Conservation (phyloP, 2,329 filamentous ascomycete species). For the Arachnopeziza araneosa region DNA sequence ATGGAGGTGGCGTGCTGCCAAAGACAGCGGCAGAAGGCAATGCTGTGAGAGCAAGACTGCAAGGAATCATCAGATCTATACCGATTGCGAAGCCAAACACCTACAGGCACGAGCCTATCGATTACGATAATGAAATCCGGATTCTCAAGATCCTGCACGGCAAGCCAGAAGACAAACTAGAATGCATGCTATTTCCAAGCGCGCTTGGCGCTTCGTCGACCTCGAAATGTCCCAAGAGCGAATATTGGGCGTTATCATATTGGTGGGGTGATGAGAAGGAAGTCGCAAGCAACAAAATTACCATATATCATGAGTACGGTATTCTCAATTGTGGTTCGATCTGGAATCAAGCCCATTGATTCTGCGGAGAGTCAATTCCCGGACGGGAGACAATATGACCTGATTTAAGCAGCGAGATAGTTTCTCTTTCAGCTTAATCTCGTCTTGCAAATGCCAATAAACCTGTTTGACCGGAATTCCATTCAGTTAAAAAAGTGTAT, state of each 20-base stretch:
- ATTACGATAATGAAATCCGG: conserved; percentile 11
- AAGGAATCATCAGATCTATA: neutral
- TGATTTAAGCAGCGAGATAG: too few species aligned
- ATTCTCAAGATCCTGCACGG: conserved; percentile 9
- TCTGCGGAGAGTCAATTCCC: too few species aligned
- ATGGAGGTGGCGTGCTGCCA: neutral
- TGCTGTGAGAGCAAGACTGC: neutral
- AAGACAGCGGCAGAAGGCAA: neutral
- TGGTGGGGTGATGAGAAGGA: conserved; percentile 8
- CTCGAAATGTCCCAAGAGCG: neutral
- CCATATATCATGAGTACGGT: conserved; percentile 1
- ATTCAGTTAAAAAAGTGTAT: too few species aligned
- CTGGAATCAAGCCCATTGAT: neutral
- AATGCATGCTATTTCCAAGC: conserved; percentile 9
- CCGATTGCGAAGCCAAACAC: neutral
- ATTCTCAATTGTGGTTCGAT: neutral
- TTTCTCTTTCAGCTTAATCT: too few species aligned
- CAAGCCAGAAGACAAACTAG: neutral
- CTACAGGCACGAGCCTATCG: conserved; percentile 5
- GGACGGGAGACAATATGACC: too few species aligned
- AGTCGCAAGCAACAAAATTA: conserved; percentile 2
- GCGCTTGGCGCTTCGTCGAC: neutral
- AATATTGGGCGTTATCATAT: conserved; percentile 11
- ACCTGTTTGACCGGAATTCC: too few species aligned
- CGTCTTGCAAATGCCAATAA: too few species aligned